A percentile compares a stretch with the other conserved stretches of the same genome.
phyloP scores from a whole-genome alignment of 2,329 filamentous ascomycete genomes.

The Monilinia aucupariae region DNA sequence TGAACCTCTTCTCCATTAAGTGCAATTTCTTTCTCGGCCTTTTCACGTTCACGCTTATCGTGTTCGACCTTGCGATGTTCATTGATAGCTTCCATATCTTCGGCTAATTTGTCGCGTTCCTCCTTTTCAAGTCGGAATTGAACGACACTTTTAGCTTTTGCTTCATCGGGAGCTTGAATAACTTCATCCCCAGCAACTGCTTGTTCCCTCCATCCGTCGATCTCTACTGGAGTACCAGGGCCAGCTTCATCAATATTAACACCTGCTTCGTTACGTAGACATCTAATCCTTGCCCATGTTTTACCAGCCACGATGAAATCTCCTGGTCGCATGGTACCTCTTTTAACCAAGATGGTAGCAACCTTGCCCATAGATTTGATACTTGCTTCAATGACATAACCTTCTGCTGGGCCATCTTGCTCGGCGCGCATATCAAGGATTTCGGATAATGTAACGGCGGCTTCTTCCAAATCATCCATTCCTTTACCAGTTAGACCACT shows the following conservation, averaged over 20 bases:
- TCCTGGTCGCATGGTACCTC: constrained; percentile 76
- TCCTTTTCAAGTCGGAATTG: constrained; percentile 68
- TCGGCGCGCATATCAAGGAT: constrained; percentile 87
- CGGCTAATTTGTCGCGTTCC: constrained; percentile 59
- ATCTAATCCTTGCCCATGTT: constrained; percentile 82
- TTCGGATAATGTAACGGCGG: constrained; percentile 77
- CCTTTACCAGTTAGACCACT: constrained; percentile 91
- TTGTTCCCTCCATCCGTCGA: constrained; percentile 89
- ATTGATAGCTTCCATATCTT: constrained; percentile 73
- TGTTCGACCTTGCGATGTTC: constrained; percentile 52
- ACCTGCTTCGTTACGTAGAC: constrained; percentile 80
- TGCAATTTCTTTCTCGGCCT: constrained; percentile 44
- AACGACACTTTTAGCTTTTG: constrained; percentile 70
- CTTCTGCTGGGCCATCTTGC: constrained; percentile 70
- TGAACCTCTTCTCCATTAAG: constrained; percentile 25
- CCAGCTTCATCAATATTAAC: constrained; percentile 64
- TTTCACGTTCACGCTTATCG: constrained; percentile 57
- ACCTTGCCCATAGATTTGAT: constrained; percentile 79
- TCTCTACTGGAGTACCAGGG: constrained; percentile 84
- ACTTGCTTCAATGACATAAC: constrained; percentile 88
- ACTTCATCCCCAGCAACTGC: constrained; percentile 83
- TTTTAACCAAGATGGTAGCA: constrained; percentile 82
- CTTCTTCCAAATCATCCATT: constrained; percentile 89
- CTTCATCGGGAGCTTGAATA: constrained; percentile 74
- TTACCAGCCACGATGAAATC: constrained; percentile 82